phyloP scores from a whole-genome alignment of 345 rosid species.

The Passiflora organensis region DNA sequence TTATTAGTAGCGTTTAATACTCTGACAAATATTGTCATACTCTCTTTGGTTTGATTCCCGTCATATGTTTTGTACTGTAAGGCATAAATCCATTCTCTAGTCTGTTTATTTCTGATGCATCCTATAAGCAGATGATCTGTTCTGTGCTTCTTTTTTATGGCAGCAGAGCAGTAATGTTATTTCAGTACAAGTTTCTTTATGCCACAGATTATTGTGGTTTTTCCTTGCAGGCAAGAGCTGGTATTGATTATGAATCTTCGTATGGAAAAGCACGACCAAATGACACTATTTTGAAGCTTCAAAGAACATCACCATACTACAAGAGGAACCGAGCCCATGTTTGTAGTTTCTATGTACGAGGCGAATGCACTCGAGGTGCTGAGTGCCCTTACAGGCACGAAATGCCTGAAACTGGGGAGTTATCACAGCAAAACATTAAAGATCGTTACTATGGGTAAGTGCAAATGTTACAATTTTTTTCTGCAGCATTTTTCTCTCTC shows the following conservation, averaged over 20 bases:
- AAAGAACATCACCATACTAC: slow-evolving; percentile 87
- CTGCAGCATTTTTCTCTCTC: not conserved
- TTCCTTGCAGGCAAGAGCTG: slow-evolving; percentile 76
- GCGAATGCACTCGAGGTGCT: slow-evolving; percentile 93
- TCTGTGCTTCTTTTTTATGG: not conserved
- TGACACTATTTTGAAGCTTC: slow-evolving; percentile 91
- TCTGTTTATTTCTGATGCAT: too few species aligned
- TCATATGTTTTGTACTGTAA: too few species aligned
- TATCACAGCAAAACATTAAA: slow-evolving; percentile 92
- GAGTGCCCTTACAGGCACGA: slow-evolving; percentile 97
- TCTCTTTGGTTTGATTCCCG: too few species aligned
- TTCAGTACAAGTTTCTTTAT: too few species aligned
- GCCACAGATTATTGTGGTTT: too few species aligned
- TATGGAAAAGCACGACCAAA: slow-evolving; percentile 77
- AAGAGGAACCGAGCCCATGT: slow-evolving; percentile 92
- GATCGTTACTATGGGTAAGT: slow-evolving; percentile 95
- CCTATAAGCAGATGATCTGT: not conserved
- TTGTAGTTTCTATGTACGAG: slow-evolving; percentile 89
- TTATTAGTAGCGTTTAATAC: too few species aligned
- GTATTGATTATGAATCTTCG: slow-evolving; percentile 93
- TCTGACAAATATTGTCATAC: too few species aligned
- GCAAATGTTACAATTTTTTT: not conserved
- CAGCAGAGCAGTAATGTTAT: too few species aligned
- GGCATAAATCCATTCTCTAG: too few species aligned
- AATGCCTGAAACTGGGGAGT: slow-evolving; percentile 92